phyloP scores from a whole-genome alignment of 2,329 filamentous ascomycete species.

The Phyllosticta ampelicida region DNA sequence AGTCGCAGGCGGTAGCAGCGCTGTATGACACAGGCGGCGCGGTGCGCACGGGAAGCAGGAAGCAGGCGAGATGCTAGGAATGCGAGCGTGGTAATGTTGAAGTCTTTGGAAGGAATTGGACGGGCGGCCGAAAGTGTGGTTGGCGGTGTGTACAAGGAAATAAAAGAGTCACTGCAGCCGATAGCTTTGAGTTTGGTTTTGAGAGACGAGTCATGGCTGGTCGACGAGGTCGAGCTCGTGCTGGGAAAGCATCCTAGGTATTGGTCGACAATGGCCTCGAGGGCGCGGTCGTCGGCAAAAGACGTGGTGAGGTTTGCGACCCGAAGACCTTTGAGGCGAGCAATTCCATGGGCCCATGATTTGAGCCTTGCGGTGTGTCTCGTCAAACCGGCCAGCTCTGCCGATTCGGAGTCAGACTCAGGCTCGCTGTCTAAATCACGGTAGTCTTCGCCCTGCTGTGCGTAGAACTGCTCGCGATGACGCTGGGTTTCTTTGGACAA shows the following conservation, averaged over 20 bases:
- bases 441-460: constrained; percentile 16
- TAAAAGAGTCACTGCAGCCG: constrained; percentile 36
- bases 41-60: constrained; percentile 36
- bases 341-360: constrained; percentile 45
- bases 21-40: constrained; percentile 45
- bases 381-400: constrained; percentile 21
- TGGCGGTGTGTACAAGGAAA: constrained; percentile 30
- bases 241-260: constrained; percentile 38
- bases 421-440: constrained; percentile 15
- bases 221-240: constrained; percentile 11
- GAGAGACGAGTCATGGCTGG: constrained; percentile 15
- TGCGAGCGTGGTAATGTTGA: constrained; percentile 45
- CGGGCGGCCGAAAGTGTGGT: constrained; percentile 16
- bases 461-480: constrained; percentile 27
- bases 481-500: constrained; percentile 41
- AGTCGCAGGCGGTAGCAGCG: constrained; percentile 35
- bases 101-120: constrained; percentile 42
- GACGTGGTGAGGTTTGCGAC: constrained; percentile 47
- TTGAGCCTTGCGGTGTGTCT: constrained; percentile 37
- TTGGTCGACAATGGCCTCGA: constrained; percentile 46
- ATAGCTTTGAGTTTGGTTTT: constrained; percentile 28
- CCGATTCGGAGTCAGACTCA: constrained; percentile 22
- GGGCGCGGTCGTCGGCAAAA: constrained; percentile 45
- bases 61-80: constrained; percentile 51
- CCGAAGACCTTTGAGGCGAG: constrained; percentile 33